phyloP scores from a whole-genome alignment of 1,284 basidiomycete genomes.

The Meripilus lineatus region DNA sequence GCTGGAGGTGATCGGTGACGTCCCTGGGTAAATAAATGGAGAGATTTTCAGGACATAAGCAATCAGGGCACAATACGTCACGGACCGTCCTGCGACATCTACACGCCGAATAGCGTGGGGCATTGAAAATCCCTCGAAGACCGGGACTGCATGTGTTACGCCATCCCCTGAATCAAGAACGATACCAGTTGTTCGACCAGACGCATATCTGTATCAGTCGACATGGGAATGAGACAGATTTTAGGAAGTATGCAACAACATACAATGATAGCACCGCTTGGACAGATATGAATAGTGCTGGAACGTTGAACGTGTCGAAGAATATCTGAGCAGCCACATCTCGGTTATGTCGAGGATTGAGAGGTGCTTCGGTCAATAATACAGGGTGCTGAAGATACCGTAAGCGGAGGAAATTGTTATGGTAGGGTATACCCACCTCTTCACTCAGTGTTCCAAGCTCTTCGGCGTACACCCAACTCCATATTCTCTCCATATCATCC shows the following conservation, averaged over 20 bases:
- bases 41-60: conserved; percentile 4
- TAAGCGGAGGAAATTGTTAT: conserved; percentile 6
- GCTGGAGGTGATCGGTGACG: conserved; percentile 94
- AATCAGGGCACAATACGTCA: conserved; percentile 8
- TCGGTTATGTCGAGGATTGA: conserved; percentile 92
- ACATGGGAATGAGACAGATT: background rate
- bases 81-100: conserved; percentile 91
- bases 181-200: conserved; percentile 98
- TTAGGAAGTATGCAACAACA: conserved; percentile 26
- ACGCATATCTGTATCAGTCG: conserved; percentile 77
- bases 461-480: conserved; percentile 95
- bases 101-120: conserved; percentile 95
- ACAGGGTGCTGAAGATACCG: conserved; percentile 81
- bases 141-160: conserved; percentile 97
- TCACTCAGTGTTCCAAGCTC: conserved; percentile 92
- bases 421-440: conserved; percentile 59
- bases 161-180: conserved; percentile 99
- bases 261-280: conserved; percentile 96
- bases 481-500: conserved; percentile 99
- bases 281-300: conserved; percentile 94
- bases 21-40: too few relatives aligned
- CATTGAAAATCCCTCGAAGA: conserved; percentile 99
- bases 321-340: conserved; percentile 97
- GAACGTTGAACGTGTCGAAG: conserved; percentile 99
- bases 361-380: conserved; percentile 88